Conservation (phyloP, 1,139 yeast genomes). For the Saccharomyces hybrid region DNA sequence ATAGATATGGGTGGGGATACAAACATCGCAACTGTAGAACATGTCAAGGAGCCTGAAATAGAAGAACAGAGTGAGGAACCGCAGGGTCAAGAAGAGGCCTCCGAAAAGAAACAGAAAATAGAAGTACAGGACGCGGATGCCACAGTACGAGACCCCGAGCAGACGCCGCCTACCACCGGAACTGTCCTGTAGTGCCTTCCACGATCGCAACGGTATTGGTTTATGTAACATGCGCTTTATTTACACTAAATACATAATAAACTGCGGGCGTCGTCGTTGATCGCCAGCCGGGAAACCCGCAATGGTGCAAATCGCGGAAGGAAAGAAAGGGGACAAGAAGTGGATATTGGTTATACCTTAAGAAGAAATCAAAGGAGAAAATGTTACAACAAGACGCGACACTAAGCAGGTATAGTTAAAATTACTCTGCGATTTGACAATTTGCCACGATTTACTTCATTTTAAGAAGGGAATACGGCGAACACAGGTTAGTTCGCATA, state of each 20-base stretch:
- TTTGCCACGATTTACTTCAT: not conserved
- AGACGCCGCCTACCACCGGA: not conserved
- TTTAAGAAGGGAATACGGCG: not conserved
- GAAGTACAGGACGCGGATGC: not conserved
- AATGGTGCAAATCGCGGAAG: not conserved
- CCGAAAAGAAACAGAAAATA: slow-evolving; percentile 8
- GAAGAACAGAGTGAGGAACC: slow-evolving; percentile 1
- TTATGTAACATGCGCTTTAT: not conserved
- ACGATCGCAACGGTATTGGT: not conserved
- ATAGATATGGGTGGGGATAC: slow-evolving; percentile 10
- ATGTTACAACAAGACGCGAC: not conserved
- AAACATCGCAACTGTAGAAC: slow-evolving; percentile 7
- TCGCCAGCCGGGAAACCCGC: not conserved
- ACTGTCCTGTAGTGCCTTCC: not conserved
- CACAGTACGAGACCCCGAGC: not conserved
- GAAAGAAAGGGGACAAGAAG: not conserved
- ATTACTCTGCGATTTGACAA: not conserved
- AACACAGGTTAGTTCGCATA: not conserved
- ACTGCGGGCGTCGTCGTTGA: not conserved
- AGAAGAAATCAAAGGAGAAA: not conserved
- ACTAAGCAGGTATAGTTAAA: not conserved
- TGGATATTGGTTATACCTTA: not conserved
- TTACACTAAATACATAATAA: not conserved
- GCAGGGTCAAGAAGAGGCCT: not conserved
- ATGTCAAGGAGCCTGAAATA: slow-evolving; percentile 6